Base-by-base conservation (phyloP, 352 stramenopile genomes). In the Phytophthora nicotianae region DNA sequence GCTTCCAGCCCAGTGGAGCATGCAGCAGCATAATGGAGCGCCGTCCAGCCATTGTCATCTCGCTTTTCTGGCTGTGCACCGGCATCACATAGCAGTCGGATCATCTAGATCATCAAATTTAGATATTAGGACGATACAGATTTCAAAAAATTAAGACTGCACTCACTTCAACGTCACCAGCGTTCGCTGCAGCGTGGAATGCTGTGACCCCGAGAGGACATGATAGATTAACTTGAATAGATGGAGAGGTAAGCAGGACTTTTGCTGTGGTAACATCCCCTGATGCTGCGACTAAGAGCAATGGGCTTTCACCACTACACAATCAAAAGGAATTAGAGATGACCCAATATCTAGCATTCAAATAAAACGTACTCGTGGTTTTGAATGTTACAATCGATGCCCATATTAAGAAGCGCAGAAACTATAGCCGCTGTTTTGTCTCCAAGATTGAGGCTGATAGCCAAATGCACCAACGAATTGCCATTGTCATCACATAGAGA, bases 11-110 rank as follows among this genome's bases (percentile, higher is more conserved):
- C 81, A 0, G 40, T 64, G 8, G 51, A 27, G 23, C 79, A 89
- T 9, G 72, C 81, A 9, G 78, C 79, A 3, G 74, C 77, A 45
- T 89, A 90, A 32, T 92, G 83, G 2, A 92, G 57, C 2, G 73
- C 70, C 20, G 75, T 89, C 81, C 81, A 92, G 4, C 72, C 79
- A 55, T 88, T 86, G 9, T 81, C 69, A 20, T 90, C 83, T 7
- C 72, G 58, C 7, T 51, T 46, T 13, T 70, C 65, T 4, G 70
- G 48, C 1, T 70, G 43, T 3, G 67, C 67, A 0, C 83, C 81
- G 23, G 72, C 51, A n/a, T 75, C 66, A 17, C 69, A 80, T 8
- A 92, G 46, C 27, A 83, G n/a, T 24, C 86, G 72, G 9, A 92
- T 62, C 26, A 74, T 76, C 78, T 86, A 41, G 43, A 33, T 37